Conservation (phyloP, 164 flowering plant genomes). For the Vitis riparia region DNA sequence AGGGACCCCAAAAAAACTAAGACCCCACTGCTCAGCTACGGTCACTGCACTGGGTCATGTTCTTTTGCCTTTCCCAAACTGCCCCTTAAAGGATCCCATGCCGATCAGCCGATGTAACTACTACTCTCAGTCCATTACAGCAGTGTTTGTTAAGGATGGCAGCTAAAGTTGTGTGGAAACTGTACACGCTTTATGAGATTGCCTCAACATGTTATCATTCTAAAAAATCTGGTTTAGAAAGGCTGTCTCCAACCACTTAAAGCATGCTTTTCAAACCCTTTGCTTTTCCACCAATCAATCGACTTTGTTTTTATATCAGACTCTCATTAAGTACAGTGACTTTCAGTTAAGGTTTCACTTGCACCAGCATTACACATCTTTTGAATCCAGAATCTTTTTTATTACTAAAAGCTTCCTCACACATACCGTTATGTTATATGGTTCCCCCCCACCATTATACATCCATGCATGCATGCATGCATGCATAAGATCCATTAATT, state of each 20-base stretch:
- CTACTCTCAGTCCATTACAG: background rate
- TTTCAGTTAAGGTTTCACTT: conserved; percentile 10
- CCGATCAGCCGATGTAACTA: background rate
- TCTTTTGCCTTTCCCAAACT: background rate
- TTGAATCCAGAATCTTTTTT: too few species aligned
- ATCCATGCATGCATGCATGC: too few species aligned
- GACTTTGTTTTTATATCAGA: conserved; percentile 3
- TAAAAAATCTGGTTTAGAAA: conserved; percentile 9
- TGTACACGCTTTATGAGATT: conserved; percentile 9
- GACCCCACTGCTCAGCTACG: background rate
- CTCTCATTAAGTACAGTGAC: conserved; percentile 5
- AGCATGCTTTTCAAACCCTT: conserved; percentile 4
- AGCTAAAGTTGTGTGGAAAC: conserved; percentile 1
- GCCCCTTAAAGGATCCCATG: conserved; percentile 1
- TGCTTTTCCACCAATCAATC: conserved; percentile 17
- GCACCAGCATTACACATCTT: background rate
- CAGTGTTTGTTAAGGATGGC: conserved; percentile 7
- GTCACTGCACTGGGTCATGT: background rate
- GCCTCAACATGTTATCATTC: conserved; percentile 5
- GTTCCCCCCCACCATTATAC: too few species aligned
- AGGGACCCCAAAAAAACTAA: background rate
- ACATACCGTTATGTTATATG: too few species aligned
- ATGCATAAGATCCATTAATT: too few species aligned
- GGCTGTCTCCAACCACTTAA: conserved; percentile 19
- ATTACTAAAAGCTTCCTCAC: too few species aligned